Conservation (phyloP, 371 early-diverging fungal genomes). For the Haplosporangium sp. region DNA sequence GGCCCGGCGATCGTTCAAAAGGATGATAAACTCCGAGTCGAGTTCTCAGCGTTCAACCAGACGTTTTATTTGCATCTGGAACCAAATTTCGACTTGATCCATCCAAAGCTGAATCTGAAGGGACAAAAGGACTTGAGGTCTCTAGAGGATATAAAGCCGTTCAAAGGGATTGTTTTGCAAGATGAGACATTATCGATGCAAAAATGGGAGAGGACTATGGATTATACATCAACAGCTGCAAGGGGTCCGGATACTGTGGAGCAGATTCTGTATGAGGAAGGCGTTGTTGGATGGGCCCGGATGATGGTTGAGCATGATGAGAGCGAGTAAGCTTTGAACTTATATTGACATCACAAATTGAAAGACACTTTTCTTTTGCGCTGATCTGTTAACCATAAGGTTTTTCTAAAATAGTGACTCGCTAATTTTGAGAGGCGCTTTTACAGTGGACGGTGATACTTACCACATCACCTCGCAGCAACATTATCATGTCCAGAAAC, state of each 20-base stretch:
- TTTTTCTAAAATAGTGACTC: slow-evolving; percentile 12
- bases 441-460: slow-evolving; percentile 61
- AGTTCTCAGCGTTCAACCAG: slow-evolving; percentile 72
- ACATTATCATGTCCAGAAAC: slow-evolving; percentile 65
- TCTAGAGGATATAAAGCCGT: slow-evolving; percentile 56
- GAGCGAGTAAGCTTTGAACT: slow-evolving; percentile 24
- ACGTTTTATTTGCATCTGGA: slow-evolving; percentile 73
- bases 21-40: slow-evolving; percentile 69
- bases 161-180: slow-evolving; percentile 65
- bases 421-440: slow-evolving; percentile 72
- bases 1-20: background rate
- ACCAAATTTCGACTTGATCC: slow-evolving; percentile 78
- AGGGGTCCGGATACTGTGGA: slow-evolving; percentile 13
- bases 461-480: slow-evolving; percentile 69
- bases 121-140: slow-evolving; percentile 43
- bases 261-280: slow-evolving; percentile 34
- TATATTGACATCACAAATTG: background rate
- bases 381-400: background rate
- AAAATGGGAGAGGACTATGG: slow-evolving; percentile 20
- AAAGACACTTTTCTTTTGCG: background rate
- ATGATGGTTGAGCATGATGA: slow-evolving; percentile 35
- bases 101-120: slow-evolving; percentile 64
- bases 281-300: slow-evolving; percentile 36
- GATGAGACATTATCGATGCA: slow-evolving; percentile 20
- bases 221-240: slow-evolving; percentile 7